Evolutionary conservation across 164 flowering plant genomes (phyloP).

Genomic region (Sextonia rubra): DNA sequence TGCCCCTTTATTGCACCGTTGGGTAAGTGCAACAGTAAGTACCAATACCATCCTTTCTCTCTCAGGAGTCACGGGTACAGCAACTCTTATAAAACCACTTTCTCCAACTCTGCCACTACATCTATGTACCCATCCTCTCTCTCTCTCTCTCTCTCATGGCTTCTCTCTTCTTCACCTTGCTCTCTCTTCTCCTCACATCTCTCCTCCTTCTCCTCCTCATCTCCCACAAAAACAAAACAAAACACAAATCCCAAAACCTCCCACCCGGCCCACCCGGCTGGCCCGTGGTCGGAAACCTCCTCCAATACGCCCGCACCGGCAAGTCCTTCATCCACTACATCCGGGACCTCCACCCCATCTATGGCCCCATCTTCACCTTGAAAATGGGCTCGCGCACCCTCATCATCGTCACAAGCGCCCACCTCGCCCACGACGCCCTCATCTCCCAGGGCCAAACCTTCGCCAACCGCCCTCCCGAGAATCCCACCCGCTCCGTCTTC

Average conservation of each 20-base stretch:
- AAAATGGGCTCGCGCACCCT: conserved; percentile 75
- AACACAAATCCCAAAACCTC: conserved; percentile 35
- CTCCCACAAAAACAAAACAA: conserved; percentile 23
- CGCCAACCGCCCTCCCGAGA: conserved; percentile 74
- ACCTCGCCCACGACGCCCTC: conserved; percentile 66
- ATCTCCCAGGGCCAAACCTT: conserved; percentile 55
- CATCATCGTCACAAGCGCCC: conserved; percentile 54
- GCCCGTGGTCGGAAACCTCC: conserved; percentile 91
- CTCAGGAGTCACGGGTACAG: too few relatives aligned
- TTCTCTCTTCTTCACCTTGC: conserved; percentile 6
- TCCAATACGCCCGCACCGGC: conserved; percentile 77
- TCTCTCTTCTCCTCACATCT: conserved; percentile 36
- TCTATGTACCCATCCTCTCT: background rate
- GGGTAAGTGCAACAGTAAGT: too few relatives aligned
- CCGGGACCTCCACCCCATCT: conserved; percentile 33
- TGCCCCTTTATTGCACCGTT: too few relatives aligned
- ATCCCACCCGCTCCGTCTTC: conserved; percentile 71
- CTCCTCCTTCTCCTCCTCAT: conserved; percentile 27
- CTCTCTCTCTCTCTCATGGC: background rate
- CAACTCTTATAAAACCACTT: too few relatives aligned
- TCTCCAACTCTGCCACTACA: too few relatives aligned
- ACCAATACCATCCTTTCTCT: too few relatives aligned
- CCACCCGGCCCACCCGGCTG: conserved; percentile 95
- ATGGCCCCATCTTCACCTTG: conserved; percentile 79
- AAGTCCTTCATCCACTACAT: conserved; percentile 66